Evolutionary conservation across 805 yeast genomes (phyloP).

Genomic region (Suhomyces emberorum): DNA sequence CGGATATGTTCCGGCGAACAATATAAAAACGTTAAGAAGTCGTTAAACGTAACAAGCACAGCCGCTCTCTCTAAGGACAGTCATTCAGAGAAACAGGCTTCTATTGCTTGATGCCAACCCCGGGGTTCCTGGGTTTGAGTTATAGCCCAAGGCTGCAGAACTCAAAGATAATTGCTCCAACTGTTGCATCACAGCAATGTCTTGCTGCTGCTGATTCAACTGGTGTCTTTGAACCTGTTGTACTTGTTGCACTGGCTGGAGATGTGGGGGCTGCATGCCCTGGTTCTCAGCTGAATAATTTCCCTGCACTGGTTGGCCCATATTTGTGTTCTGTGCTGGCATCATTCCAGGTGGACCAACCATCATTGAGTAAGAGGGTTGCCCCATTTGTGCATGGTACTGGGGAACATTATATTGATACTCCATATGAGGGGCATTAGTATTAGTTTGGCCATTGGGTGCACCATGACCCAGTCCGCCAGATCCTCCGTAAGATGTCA

Average conservation of each 20-base stretch:
- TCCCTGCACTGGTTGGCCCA: neutral
- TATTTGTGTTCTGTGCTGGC: neutral
- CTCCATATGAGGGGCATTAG: neutral
- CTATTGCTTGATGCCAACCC: conserved; percentile 19
- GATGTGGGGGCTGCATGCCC: neutral
- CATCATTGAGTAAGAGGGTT: neutral
- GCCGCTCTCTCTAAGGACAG: neutral
- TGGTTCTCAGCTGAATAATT: neutral
- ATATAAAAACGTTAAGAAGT: neutral
- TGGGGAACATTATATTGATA: neutral
- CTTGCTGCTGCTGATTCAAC: conserved; percentile 18
- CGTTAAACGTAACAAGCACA: neutral
- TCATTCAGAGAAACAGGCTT: conserved; percentile 21
- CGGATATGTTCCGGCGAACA: too few species aligned
- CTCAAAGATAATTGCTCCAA: conserved; percentile 45
- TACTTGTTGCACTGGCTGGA: neutral
- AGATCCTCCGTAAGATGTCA: neutral
- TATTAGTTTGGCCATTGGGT: neutral
- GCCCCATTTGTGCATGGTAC: neutral
- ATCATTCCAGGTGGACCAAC: neutral
- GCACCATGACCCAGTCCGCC: neutral
- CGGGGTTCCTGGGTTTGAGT: conserved; percentile 44
- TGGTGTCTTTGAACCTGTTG: conserved; percentile 4
- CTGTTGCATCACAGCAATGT: conserved; percentile 41
- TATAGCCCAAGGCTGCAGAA: conserved; percentile 46